Evolutionary conservation across 805 yeast species (phyloP), one percentile per base, ranked within the genome.

Genomic region (Saturnispora gosingensis): DNA sequence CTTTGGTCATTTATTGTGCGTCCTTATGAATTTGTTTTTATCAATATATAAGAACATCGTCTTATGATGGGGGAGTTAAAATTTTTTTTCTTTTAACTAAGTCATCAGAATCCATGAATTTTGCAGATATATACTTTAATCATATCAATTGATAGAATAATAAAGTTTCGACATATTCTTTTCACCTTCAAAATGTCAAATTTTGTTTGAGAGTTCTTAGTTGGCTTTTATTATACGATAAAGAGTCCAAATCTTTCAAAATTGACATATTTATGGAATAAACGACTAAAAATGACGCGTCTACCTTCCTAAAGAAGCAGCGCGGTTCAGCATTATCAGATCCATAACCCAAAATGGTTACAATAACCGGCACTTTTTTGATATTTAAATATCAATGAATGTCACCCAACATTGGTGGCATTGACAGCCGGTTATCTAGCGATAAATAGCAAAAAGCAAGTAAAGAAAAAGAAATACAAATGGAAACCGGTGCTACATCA

Each of bases 401-500:
- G 24, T 43, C 45, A 43, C 45, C 22, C 22, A 28, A 13, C 18
- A 18, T 28, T 11, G 4, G 11, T n/a, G 34, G 16, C 28, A 7
- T 1, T 42, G 30, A 16, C 39, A 35, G 4, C 13, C 8, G 20
- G 22, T 10, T 18, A 25, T 6, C 9, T 25, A 18, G 10, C 7
- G 18, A 4, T 35, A n/a, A 35, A 35, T 15, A 35, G 6, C n/a
- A 35, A 28, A 43, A 43, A 48, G 20, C 10, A 30, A 46, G 24
- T 20, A 32, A 27, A 35, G 32, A 13, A 9, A 34, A 27, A 5
- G 20, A 27, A 4, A 38, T 9, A 30, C 46, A 49, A 49, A 16
- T 54, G 30, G 40, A 32, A 16, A 56, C 55, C 7, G 64, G 65
- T 36, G 66, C 67, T 15, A 35, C 53, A 20, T 55, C 61, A 30